Conservation (phyloP, 768 basidiomycete genomes). For the Phanerochaete sordida region DNA sequence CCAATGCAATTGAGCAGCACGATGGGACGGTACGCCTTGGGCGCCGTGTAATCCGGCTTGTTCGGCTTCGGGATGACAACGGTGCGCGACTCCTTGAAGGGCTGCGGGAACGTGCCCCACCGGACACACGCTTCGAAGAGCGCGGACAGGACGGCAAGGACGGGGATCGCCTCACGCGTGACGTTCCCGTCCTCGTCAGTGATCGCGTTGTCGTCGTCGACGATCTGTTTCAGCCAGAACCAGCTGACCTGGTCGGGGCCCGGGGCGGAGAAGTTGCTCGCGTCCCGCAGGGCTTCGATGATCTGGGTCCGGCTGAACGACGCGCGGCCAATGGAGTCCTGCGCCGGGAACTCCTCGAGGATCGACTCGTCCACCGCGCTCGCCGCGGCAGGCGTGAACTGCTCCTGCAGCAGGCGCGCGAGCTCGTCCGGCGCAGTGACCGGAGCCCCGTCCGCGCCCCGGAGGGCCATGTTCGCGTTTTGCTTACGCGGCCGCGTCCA, state of each 20-base stretch:
- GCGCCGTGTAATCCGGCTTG: conserved; percentile 16
- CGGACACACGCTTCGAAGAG: conserved; percentile 14
- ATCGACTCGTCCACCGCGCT: neutral
- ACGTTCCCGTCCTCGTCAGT: neutral
- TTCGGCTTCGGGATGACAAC: conserved; percentile 22
- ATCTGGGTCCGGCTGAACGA: neutral
- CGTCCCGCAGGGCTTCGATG: neutral
- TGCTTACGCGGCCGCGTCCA: conserved; percentile 2
- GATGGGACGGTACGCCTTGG: conserved; percentile 26
- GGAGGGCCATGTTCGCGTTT: neutral
- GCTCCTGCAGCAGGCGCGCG: neutral
- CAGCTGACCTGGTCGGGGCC: conserved; percentile 8
- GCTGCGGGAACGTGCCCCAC: conserved; percentile 2
- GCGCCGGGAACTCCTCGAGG: neutral
- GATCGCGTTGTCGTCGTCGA: neutral
- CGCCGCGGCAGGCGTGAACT: neutral
- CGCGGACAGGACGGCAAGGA: neutral
- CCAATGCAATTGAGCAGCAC: conserved; percentile 19
- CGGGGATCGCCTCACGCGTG: no score
- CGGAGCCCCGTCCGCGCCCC: neutral
- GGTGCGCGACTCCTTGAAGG: conserved; percentile 11
- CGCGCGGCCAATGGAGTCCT: neutral
- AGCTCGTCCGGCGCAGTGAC: neutral
- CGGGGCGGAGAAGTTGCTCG: conserved; percentile 6
- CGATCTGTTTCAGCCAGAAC: neutral